These are phyloP conservation scores for Solanum tarijense DNA, from an alignment of 257 asterid species.

Conservation along the genomic window DNA sequence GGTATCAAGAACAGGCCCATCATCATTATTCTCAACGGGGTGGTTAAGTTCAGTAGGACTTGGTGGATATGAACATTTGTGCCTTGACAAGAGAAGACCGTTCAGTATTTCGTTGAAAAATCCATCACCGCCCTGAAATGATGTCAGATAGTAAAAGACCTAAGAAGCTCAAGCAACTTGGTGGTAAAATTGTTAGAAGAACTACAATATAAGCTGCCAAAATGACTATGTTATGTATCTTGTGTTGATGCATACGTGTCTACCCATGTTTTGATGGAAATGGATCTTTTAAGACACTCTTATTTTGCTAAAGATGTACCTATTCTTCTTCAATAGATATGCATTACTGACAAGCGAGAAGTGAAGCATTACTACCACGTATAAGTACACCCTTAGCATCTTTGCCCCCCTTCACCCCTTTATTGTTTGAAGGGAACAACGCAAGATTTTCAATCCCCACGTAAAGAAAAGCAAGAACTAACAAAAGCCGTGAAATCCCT, in stretches of 20 bases:
- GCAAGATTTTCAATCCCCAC: neutral
- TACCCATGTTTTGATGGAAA: neutral
- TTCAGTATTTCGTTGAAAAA: conserved; percentile 85
- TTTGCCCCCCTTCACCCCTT: neutral
- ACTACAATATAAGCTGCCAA: neutral
- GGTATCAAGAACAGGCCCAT: conserved; percentile 22
- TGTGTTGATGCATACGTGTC: neutral
- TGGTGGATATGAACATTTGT: conserved; percentile 77
- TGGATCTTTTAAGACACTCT: neutral
- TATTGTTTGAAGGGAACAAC: neutral
- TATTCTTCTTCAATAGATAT: neutral
- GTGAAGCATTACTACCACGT: neutral
- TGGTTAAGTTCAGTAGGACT: conserved; percentile 35
- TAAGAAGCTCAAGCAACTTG: conserved; percentile 1
- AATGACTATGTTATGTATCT: neutral
- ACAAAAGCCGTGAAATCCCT: neutral
- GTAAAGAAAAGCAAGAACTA: neutral
- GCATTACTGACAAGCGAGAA: neutral
- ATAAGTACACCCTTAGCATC: neutral
- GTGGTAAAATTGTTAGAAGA: neutral
- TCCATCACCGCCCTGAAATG: conserved; percentile 91
- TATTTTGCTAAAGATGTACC: neutral
- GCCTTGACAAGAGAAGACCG: conserved; percentile 81
- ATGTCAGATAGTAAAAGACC: conserved; percentile 12
- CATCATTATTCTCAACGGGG: conserved; percentile 27